Percentiles rank a stretch among this genome's conserved stretches.
Conservation (phyloP, 257 asterid genomes). For the Linderniella brevidens region DNA sequence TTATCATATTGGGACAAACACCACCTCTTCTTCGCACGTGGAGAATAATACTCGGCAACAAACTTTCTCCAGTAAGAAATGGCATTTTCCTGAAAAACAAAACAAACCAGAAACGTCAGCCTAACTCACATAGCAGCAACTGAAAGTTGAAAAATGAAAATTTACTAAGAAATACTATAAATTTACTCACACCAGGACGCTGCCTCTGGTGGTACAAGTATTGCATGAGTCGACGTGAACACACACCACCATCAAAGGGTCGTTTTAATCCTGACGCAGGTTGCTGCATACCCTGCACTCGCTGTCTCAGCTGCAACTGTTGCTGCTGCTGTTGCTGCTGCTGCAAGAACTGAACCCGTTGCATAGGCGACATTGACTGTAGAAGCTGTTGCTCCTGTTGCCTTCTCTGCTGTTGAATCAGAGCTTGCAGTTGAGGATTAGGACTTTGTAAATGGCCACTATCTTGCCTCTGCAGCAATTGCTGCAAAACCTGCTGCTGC, state of each 20-base stretch:
- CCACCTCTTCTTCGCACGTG: conserved; percentile 97
- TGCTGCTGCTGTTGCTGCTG: conserved; percentile 61
- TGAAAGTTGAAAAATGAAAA: neutral
- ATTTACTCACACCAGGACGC: conserved; percentile 69
- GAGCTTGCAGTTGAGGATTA: conserved; percentile 67
- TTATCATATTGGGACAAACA: conserved; percentile 81
- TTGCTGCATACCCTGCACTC: conserved; percentile 49
- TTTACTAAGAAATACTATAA: neutral
- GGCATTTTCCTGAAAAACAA: conserved; percentile 45
- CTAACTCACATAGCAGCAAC: conserved; percentile 4
- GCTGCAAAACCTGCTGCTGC: conserved; percentile 82
- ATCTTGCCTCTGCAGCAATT: conserved; percentile 59
- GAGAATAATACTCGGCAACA: conserved; percentile 87
- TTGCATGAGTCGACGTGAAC: conserved; percentile 92
- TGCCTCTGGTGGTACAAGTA: conserved; percentile 91
- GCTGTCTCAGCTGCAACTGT: conserved; percentile 60
- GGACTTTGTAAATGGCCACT: conserved; percentile 49
- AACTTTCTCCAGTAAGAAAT: conserved; percentile 98
- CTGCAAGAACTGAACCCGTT: conserved; percentile 70
- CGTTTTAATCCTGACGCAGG: conserved; percentile 63
- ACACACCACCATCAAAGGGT: conserved; percentile 77
- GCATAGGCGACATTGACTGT: conserved; percentile 70
- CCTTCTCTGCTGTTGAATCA: conserved; percentile 80
- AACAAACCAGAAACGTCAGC: too few relatives aligned
- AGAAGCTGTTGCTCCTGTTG: conserved; percentile 60